Base-by-base conservation (phyloP, 108 stramenopile genomes). In the Cyclotella kingstonii region DNA sequence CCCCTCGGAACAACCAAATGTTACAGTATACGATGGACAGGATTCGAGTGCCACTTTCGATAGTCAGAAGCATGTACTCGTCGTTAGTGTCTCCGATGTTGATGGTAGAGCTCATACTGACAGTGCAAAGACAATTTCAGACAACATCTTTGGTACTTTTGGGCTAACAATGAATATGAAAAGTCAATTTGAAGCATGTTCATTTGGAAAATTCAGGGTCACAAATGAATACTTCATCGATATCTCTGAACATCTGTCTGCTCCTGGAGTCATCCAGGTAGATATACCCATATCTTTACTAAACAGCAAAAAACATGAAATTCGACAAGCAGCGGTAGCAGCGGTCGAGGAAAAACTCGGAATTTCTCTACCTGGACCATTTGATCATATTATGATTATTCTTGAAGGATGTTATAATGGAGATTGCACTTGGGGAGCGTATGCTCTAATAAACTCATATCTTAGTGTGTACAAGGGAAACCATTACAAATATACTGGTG, bases 61-160 rank as follows among this genome's bases (percentile, higher is more conserved):
- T 45, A 28, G 42, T 30, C 28, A 1, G 21, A 44, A 30, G 29
- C 3, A 29, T 60, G 46, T 69, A 15, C 47, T 72, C 10, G 70
- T 66, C 14, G 54, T 78, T 45, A 65, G 65, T 14, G 60, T 72
- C 7, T 26, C 11, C 15, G 63, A 60, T 27, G 3, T 23, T 18
- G 62, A 71, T 38, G 44, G 33, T 3, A 0, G 28, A 33, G 55
- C 55, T 2, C 44, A 45, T 11, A 41, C 52, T n/a, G 50, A 53
- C n/a, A 62, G 53, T 36, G 50, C 65, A 28, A 15, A 25, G 18
- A n/a, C 52, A 39, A 41, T 78, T 25, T 55, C 53, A 1, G 44
- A 63, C 26, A 48, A 71, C 4, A 64, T 63, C 33, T 73, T 73
- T 68, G 74, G 74, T 18, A 61, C 66, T n/a, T 25, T 12, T 22